Percentiles rank a stretch among this genome's conserved stretches.
Conservation (phyloP, 78 protist species). For the Dictyostelium capitatum region DNA sequence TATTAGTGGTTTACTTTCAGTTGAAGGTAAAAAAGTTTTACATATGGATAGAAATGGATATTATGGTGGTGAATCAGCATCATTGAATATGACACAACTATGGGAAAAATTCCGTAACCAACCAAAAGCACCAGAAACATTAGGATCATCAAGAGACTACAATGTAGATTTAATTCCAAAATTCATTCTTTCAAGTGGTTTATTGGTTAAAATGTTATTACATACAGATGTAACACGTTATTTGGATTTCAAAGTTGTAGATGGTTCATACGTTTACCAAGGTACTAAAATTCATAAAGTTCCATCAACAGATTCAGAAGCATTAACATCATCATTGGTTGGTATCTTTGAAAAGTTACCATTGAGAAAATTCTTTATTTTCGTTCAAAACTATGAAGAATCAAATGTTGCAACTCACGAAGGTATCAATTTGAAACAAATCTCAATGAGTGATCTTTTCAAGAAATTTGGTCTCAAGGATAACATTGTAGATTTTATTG, state of each 20-base stretch:
- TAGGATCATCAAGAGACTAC: constrained; percentile 97
- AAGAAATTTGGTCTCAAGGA: constrained; percentile 90
- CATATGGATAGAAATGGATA: constrained; percentile 99
- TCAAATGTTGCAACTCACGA: constrained; percentile 88
- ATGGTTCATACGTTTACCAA: constrained; percentile 93
- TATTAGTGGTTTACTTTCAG: constrained; percentile 96
- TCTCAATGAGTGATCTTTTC: constrained; percentile 91
- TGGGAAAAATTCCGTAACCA: constrained; percentile 72
- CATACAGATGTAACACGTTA: constrained; percentile 97
- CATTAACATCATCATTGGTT: constrained; percentile 94
- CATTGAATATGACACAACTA: constrained; percentile 93
- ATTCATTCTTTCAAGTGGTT: constrained; percentile 96
- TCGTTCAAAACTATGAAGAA: constrained; percentile 87
- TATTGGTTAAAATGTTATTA: constrained; percentile 96
- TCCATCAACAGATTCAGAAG: constrained; percentile 97
- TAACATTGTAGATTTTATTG: constrained; percentile 96
- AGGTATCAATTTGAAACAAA: constrained; percentile 76
- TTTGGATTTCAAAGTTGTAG: constrained; percentile 97
- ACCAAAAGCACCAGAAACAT: constrained; percentile 36
- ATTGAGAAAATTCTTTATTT: constrained; percentile 92
- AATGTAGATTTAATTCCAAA: constrained; percentile 98
- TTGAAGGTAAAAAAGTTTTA: constrained; percentile 94
- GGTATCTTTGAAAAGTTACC: constrained; percentile 98
- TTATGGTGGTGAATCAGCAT: constrained; percentile 99
- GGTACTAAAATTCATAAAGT: constrained; percentile 93